Evolutionary conservation across 805 yeast species (phyloP), one percentile per base, ranked within the genome.

Genomic region (Hanseniaspora lachancei): DNA sequence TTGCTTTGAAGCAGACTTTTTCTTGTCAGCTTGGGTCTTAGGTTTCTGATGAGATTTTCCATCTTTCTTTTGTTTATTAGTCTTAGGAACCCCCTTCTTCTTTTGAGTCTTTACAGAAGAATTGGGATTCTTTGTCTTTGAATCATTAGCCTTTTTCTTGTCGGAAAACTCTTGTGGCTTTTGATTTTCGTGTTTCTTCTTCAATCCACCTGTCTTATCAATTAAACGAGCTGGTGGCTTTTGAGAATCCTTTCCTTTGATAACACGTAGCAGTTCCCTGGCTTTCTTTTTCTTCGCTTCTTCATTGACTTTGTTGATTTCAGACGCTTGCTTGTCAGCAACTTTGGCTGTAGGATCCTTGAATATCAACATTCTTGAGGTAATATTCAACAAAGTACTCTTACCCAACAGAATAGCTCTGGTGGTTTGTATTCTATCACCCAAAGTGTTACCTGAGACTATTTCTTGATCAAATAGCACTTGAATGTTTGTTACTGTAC

Each of bases 331-430:
- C 52, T 67, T 65, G 20, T 67, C 61, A 48, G 66, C 66, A 57
- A 69, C 65, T 16, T 64, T 63, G 40, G 63, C 60, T 58, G 65
- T 64, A 7, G 89, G 79, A 12, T 86, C 84, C 62, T 78, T 78
- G 39, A 77, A 86, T 41, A 86, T 79, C 62, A 86, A 78, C 66
- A 91, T 96, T 59, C 77, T 78, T 62, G 79, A 71, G 5, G 91
- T 75, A 50, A 91, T 64, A 66, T 93, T 93, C 69, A 93, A 75
- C 38, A 93, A 81, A 55, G 86, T 75, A 0, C 91, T 80, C 0
- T 95, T 81, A 60, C 86, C 95, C 55, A 93, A 79, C 24, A 84
- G 80, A 61, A 88, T 69, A 20, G 97, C 98, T 64, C 98, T 81
- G 62, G 81, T 84, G 5, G 91, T 77, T 53, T 70, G 71, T 62